Evolutionary conservation across 176 grass and related monocot genomes (phyloP).

Genomic region (Guadua angustifolia): DNA sequence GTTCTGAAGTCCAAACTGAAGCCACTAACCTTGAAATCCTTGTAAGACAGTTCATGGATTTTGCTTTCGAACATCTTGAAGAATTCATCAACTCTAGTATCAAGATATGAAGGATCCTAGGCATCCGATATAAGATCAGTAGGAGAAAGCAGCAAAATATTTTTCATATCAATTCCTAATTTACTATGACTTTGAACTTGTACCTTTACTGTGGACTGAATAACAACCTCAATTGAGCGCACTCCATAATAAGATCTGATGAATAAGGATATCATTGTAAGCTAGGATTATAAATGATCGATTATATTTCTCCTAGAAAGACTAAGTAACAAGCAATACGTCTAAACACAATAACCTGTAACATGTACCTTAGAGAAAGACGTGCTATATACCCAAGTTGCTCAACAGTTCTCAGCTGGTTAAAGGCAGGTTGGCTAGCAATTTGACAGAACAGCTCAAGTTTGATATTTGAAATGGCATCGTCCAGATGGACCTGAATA

Average conservation of each 20-base stretch:
- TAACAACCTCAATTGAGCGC: constrained; percentile 62
- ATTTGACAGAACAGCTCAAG: constrained; percentile 78
- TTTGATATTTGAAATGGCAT: constrained; percentile 70
- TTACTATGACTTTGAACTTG: constrained; percentile 19
- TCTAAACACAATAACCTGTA: not conserved
- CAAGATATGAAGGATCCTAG: constrained; percentile 79
- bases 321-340: constrained; percentile 27
- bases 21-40: constrained; percentile 81
- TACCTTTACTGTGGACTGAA: constrained; percentile 92
- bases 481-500: constrained; percentile 83
- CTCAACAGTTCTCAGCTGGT: constrained; percentile 87
- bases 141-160: constrained; percentile 27
- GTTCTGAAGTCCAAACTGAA: constrained; percentile 9
- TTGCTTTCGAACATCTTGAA: constrained; percentile 77
- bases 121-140: constrained; percentile 36
- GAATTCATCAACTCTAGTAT: constrained; percentile 82
- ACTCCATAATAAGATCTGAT: constrained; percentile 72
- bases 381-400: constrained; percentile 87
- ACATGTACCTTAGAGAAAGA: constrained; percentile 71
- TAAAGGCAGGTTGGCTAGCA: constrained; percentile 80
- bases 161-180: not conserved
- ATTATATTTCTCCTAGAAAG: constrained; percentile 24
- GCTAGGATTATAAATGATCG: constrained; percentile 30
- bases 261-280: constrained; percentile 24
- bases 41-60: constrained; percentile 73